Evolutionary conservation across 2,329 filamentous ascomycete genomes (phyloP), one percentile per base, ranked within the genome.

Genomic region (Paecilomyces sp.): DNA sequence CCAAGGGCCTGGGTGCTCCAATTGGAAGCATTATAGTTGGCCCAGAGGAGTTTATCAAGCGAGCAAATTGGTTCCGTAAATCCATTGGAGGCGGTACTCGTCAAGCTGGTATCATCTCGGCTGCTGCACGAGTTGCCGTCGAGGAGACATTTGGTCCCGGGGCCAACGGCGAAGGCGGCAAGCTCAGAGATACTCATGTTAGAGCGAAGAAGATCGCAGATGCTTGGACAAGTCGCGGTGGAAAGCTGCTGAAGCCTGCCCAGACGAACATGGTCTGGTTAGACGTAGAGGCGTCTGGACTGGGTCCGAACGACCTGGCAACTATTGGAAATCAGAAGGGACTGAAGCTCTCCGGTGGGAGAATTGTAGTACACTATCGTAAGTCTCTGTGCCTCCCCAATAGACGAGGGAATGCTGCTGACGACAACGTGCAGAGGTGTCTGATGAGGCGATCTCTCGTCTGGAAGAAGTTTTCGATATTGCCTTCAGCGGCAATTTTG

Each of bases 261-360:
- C 87, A 96, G 70, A 95, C 91, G n/a, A 96, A 96, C 75, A 95
- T 96, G 90, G 85, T 91, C 34, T 96, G 90, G 91, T 69, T 95
- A 60, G 88, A 95, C 71, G 77, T 94, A 15, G 82, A 85, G 31
- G 81, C 81, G 1, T 82, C 84, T 11, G 83, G 84, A 0, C 71
- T 87, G 33, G 75, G 78, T 2, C 71, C 71, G 3, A 79, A 82
- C 57, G 78, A 82, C 50, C 83, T 87, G 61, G 79, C 83, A 9
- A 77, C 79, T 59, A 72, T 83, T 41, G 85, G 80, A 1, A 74
- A 82, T 62, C 80, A 83, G 66, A 80, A 83, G 58, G 87, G 87
- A 0, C 65, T 90, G 58, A 81, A 77, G 62, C 69, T 87, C 13
- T 65, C 78, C 9, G 83, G 84, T 33, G 83, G 82, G 3, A 77